Evolutionary conservation across 345 rosid species (phyloP), one percentile per base, ranked within the genome.

Genomic region (Cardamine resedifolia): DNA sequence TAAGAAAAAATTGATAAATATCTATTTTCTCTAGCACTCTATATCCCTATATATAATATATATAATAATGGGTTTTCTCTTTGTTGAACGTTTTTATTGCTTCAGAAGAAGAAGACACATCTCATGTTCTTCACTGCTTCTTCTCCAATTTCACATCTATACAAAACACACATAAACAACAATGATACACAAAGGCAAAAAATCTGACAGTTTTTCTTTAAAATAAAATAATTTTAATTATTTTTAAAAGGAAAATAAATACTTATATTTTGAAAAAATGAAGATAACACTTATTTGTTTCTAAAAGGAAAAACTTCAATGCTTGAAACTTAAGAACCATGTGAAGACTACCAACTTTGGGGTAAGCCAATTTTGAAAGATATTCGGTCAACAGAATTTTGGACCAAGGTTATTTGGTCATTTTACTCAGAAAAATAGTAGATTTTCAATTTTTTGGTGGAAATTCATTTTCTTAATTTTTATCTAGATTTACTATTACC

Each of bases 91-190:
- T 64, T 34, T 45, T 81, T 71, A 72, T 26, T 75, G 81, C 55
- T 67, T 80, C 68, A 68, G 47, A 79, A 73, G 68, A 78, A 78
- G 49, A 78, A 45, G 73, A 48, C 47, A 50, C 76, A 74, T 39
- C 70, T 64, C 74, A 70, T 73, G 80, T 83, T 80, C 66, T 48
- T 76, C 75, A 45, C 41, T 56, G 49, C 18, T 41, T 39, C 82
- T 80, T 66, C 77, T 78, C 55, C 68, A 80, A 73, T 68, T 73
- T 86, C 85, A 69, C 50, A 70, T 19, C 44, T 69, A 50, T 33
- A 58, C 50, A 58, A 38, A 53, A n/a, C 23, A 47, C 51, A 62
- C 27, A 53, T 24, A 68, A 36, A 36, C 14, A 68, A 26, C 7
- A 55, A 39, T 39, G 16, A 39, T 4, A 12, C 44, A 12, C 0